A percentile compares a stretch with the other conserved stretches of the same genome.
phyloP scores from a whole-genome alignment of 2,329 filamentous ascomycete species.

The Trichoderma breve region DNA sequence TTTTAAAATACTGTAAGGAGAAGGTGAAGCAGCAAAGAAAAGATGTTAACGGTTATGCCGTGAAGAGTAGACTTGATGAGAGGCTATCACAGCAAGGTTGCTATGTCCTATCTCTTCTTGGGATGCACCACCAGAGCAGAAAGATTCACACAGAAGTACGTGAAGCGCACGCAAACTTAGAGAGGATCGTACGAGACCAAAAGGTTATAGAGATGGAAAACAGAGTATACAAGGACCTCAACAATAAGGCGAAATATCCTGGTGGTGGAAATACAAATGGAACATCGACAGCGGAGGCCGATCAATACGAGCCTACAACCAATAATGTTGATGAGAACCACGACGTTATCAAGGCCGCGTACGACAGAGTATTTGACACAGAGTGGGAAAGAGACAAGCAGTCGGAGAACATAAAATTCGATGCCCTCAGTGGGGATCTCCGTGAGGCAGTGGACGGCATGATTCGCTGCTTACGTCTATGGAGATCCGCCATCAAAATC shows the following conservation, averaged over 20 bases:
- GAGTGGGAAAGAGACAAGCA: conserved; percentile 11
- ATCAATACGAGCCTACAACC: too few relatives aligned
- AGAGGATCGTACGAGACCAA: neutral
- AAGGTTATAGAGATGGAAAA: neutral
- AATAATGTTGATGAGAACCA: neutral
- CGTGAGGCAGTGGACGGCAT: conserved; percentile 11
- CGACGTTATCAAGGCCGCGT: neutral
- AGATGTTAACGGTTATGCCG: conserved; percentile 4
- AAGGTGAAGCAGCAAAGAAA: neutral
- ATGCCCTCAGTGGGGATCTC: conserved; percentile 7
- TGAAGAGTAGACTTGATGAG: neutral
- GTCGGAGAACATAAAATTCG: neutral
- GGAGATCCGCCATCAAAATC: conserved; percentile 21
- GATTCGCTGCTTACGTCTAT: conserved; percentile 13
- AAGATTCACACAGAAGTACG: neutral
- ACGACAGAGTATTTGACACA: neutral
- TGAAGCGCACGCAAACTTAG: neutral
- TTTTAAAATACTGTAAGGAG: conserved; percentile 11
- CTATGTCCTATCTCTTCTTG: conserved; percentile 1
- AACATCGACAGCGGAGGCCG: neutral
- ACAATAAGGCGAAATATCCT: neutral
- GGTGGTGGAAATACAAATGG: neutral
- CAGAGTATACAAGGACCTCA: neutral
- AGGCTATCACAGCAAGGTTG: neutral
- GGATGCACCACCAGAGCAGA: conserved; percentile 4